Evolutionary conservation across 495 filamentous ascomycete species (phyloP), one percentile per base, ranked within the genome.

Genomic region (Tuber microsphaerosporum): DNA sequence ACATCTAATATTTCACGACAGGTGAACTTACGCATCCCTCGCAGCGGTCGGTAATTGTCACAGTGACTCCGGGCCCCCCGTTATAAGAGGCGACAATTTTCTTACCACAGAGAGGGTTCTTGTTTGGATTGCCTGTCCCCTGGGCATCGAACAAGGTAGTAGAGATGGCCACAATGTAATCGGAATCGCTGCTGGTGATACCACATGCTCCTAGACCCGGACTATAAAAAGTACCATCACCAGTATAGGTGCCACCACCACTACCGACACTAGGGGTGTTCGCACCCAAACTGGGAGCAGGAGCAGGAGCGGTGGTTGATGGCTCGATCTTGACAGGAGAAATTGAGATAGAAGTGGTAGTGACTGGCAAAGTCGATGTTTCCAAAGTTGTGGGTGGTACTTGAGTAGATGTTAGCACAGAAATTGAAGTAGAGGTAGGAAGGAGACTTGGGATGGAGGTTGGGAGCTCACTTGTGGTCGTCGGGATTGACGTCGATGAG

Each of bases 181-280:
- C 83, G 37, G 34, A 26, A 44, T 71, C 41, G 2, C 0, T 1
- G 75, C 46, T 83, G 1, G 70, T 72, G 2, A 34, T 34, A 46
- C 86, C 87, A 71, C 87, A 88, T 51, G 86, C 82, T 31, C 86
- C 87, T 8, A 85, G 17, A 37, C 86, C 85, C 46, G 78, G 34
- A 12, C 72, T 70, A 76, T 86, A 88, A 74, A 81, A 86, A 61
- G 86, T 88, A 31, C 85, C 82, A 45, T 83, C 70, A 69, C 86
- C 86, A 14, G 17, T 5, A 37, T 45, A 73, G 16, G 16, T 48
- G 2, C 0, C 17, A 3, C 79, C 75, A 65, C 80, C 77, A 19
- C 42, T 2, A 31, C 42, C 51, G 10, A 3, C 42, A 5, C 56
- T 61, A 31, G 69, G 43, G 70, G 46, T 20, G 22, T 73, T 14